Base-by-base conservation (phyloP, 306 rosid species). In the Prosopis cineraria region DNA sequence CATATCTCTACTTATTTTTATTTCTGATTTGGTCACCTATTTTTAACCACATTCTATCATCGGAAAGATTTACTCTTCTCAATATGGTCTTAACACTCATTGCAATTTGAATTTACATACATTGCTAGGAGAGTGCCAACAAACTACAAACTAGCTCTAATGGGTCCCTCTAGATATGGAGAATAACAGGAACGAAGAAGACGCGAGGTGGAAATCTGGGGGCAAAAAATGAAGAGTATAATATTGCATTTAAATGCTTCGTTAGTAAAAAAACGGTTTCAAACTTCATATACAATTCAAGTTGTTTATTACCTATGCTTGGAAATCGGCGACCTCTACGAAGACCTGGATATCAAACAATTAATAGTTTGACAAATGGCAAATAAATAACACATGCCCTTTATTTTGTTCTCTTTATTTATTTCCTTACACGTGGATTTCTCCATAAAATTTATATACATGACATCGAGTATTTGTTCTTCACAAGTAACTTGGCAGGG, bases 241-340 rank as follows among this genome's bases (percentile, higher is more conserved):
- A 70, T 66, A 66, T 10, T 22, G 70, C 29, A 52, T 83, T 74
- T 79, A 69, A 78, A 50, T 67, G 74, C 45, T 41, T 37, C 40
- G 74, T 20, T 78, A 19, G 33, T 2, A 6, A 10, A 73, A 47
- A 50, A 44, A 4, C 44, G 11, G 43, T 70, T 55, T 75, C 72
- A 53, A 34, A 52, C 25, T 16, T 19, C 25, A 62, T 24, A 25
- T 33, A 33, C 66, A 59, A 16, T 39, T 70, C 10, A 7, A 74
- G 6, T 17, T 71, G 53, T 20, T 31, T 65, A 40, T 65, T n/a
- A n/a, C 25, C 12, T 67, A n/a, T 11, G 30, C 30, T 1, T 1
- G 2, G 1, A 2, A 67, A 67, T 22, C n/a, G 59, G 29, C 39
- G 33, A 50, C 34, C 37, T 33, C 47, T 68, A 7, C 17, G 4